phyloP scores from a whole-genome alignment of 2,329 filamentous ascomycete genomes.

The Penicillium sclerotigenum region DNA sequence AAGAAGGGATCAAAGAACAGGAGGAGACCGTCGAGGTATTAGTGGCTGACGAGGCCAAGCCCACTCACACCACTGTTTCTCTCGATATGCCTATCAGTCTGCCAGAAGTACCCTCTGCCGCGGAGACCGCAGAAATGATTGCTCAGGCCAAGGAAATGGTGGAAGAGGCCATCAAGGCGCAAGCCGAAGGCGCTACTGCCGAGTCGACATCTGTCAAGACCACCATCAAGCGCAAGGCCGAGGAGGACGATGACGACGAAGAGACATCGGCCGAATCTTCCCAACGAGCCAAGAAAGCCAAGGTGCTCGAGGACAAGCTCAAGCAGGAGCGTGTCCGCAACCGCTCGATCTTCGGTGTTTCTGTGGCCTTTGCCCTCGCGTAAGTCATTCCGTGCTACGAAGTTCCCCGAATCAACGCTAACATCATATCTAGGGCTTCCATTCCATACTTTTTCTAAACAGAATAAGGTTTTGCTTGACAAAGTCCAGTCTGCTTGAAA shows the following conservation, averaged over 20 bases:
- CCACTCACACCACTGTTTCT: conserved; percentile 69
- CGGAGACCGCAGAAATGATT: conserved; percentile 79
- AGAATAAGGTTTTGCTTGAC: not conserved
- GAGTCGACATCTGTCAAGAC: conserved; percentile 34
- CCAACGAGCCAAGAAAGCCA: conserved; percentile 69
- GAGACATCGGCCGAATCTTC: conserved; percentile 36
- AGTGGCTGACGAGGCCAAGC: conserved; percentile 63
- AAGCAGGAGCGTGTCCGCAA: conserved; percentile 83
- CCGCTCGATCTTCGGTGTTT: conserved; percentile 79
- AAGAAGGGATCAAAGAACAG: conserved; percentile 52
- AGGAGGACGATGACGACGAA: conserved; percentile 52
- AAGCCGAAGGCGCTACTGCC: conserved; percentile 38
- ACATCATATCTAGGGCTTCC: conserved; percentile 37
- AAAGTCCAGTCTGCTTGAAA: not conserved
- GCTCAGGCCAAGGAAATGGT: conserved; percentile 87
- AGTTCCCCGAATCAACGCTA: conserved; percentile 11
- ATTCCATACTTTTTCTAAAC: conserved; percentile 49
- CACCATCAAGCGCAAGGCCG: conserved; percentile 68
- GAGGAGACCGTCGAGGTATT: conserved; percentile 55
- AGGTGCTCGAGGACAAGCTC: conserved; percentile 67
- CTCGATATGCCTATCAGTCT: conserved; percentile 69
- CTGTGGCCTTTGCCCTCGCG: conserved; percentile 85
- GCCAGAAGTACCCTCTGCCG: conserved; percentile 67
- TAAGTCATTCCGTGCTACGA: conserved; percentile 52
- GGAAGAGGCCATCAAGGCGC: conserved; percentile 59